Base-by-base conservation (phyloP, 2,329 filamentous ascomycete species). In the Paraconiothyrium sp. region DNA sequence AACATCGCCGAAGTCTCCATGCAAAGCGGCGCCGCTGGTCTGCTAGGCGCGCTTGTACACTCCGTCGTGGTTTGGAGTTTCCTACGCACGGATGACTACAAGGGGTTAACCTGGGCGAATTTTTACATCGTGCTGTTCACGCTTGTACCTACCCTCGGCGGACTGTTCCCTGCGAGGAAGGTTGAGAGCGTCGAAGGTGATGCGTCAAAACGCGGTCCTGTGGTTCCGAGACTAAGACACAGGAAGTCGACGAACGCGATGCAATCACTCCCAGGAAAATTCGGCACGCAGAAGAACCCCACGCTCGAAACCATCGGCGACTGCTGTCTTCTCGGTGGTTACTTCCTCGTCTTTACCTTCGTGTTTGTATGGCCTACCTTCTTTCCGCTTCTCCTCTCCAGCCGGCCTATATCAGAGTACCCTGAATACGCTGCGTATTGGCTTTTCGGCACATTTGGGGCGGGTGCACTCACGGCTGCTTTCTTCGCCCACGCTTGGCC, bases 1-100 rank as follows among this genome's bases (percentile, higher is more conserved):
- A 60, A 74, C 13, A 30, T 72, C 3, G 73, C 78, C 1, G 66
- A 79, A 3, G 77, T 77, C 43, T 78, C 76, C 3, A 70, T 76
- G 39, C 75, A 77, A 10, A 72, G 76, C 0, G 64, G 63, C 0
- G 68, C 54, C 7, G 59, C 61, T 2, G 71, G 61, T 0, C 63
- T 71, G n/a, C 11, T 60, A 2, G 73, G 72, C 2, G 65, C 64
- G 0, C 11, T 63, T 0, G 49, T 69, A 0, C 69, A 74, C 37
- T 69, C 67, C 0, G 3, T 32, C 1, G 8, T 70, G 1, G 32
- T 57, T 2, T 50, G 60, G 55, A 22, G 32, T 0, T 60, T 50
- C 46, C 51, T 69, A 5, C 51, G 35, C 3, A 20, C 6, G 1
- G 52, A 54, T 3, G 39, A 20, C 11, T 24, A 37, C 6, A 46